phyloP scores from a whole-genome alignment of 352 stramenopile species.

The Globisporangium takayamanum region DNA sequence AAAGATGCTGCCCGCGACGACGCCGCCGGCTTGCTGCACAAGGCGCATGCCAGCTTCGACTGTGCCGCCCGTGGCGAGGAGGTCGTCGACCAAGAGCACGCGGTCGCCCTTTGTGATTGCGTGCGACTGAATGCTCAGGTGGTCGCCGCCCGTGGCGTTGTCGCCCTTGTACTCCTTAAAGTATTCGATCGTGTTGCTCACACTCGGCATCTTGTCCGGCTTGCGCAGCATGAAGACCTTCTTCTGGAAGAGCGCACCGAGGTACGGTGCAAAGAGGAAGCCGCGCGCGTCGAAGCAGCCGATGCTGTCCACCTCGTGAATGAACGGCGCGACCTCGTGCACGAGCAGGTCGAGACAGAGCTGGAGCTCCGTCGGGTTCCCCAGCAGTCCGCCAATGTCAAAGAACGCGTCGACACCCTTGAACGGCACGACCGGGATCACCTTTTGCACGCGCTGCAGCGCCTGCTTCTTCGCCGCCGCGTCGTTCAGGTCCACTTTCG shows the following conservation, averaged over 20 bases:
- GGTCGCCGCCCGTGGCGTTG: constrained; percentile 70
- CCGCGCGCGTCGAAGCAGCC: constrained; percentile 94
- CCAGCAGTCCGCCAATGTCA: constrained; percentile 94
- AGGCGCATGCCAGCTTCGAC: constrained; percentile 85
- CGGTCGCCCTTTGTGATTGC: constrained; percentile 70
- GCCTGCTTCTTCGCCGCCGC: constrained; percentile 41
- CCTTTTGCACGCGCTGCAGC: constrained; percentile 65
- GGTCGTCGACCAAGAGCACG: constrained; percentile 96
- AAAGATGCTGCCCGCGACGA: constrained; percentile 89
- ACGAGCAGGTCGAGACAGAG: constrained; percentile 92
- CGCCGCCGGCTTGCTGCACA: constrained; percentile 80
- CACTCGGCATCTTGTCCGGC: constrained; percentile 95
- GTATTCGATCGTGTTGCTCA: constrained; percentile 89
- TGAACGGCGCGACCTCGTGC: constrained; percentile 49
- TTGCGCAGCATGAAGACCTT: constrained; percentile 99
- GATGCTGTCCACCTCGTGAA: constrained; percentile 65
- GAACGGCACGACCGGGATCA: constrained; percentile 95
- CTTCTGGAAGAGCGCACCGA: constrained; percentile 94
- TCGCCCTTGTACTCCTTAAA: constrained; percentile 92
- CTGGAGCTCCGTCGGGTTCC: constrained; percentile 84
- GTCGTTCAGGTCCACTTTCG: constrained; percentile 40
- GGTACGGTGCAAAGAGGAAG: constrained; percentile 95
- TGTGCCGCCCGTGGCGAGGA: constrained; percentile 96
- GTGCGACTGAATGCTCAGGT: constrained; percentile 82
- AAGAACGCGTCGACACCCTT: constrained; percentile 95